These are phyloP conservation scores for Daldinia decipiens DNA, from an alignment of 495 filamentous ascomycete species.

Conservation along the genomic window DNA sequence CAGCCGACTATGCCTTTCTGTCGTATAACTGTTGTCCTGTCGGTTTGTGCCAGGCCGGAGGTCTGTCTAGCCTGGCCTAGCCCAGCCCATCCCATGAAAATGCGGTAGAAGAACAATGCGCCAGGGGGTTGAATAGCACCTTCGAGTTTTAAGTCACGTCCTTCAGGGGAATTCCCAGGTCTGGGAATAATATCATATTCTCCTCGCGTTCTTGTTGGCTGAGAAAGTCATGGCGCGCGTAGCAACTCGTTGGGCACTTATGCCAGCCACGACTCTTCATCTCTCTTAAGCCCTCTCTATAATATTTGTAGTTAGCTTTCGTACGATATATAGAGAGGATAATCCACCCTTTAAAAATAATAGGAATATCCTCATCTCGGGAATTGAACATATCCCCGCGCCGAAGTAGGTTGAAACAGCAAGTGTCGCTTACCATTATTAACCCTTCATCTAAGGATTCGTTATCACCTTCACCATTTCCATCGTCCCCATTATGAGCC, in stretches of 20 bases:
- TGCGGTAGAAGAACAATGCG: slow-evolving; percentile 14
- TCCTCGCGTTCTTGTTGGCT: not conserved
- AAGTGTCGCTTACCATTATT: slow-evolving; percentile 50
- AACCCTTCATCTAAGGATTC: slow-evolving; percentile 57
- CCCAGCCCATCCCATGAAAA: slow-evolving; percentile 11
- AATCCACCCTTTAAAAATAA: not conserved
- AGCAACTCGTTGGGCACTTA: slow-evolving; percentile 27
- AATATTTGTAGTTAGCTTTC: slow-evolving; percentile 19
- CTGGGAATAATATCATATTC: not conserved
- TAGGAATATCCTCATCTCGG: not conserved
- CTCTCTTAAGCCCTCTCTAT: slow-evolving; percentile 56
- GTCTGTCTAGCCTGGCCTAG: not conserved
- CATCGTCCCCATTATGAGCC: slow-evolving; percentile 40
- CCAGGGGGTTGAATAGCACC: not conserved
- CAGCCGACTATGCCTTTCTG: slow-evolving; percentile 28
- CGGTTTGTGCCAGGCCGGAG: slow-evolving; percentile 11
- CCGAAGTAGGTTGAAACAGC: not conserved
- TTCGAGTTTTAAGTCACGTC: not conserved
- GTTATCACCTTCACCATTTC: slow-evolving; percentile 49
- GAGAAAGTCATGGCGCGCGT: not conserved
- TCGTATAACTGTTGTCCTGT: slow-evolving; percentile 9
- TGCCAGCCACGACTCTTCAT: slow-evolving; percentile 62
- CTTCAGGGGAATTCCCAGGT: not conserved
- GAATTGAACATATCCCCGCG: not conserved
- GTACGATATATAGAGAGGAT: not conserved